Evolutionary conservation across 202 grass and related monocot species (phyloP).

Genomic region (Musa balbisiana): DNA sequence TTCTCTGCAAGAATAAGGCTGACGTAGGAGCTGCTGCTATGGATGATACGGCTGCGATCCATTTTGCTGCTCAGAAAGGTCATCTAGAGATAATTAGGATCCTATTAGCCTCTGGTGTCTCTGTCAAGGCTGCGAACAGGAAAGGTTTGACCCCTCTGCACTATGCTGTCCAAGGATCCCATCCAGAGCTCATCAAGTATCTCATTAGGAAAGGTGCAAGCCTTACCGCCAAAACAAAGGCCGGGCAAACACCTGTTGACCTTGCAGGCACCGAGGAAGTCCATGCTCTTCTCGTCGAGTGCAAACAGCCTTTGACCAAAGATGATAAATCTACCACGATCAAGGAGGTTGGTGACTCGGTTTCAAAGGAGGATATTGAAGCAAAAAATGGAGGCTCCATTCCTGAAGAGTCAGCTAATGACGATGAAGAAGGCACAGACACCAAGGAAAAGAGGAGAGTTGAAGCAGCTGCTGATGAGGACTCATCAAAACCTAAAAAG

Average conservation of each 20-base stretch:
- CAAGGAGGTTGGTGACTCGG: constrained; percentile 31
- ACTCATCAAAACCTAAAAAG: constrained; percentile 32
- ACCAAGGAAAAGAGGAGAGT: constrained; percentile 54
- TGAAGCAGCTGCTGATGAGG: constrained; percentile 21
- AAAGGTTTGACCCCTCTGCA: constrained; percentile 72
- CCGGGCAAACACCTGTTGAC: constrained; percentile 65
- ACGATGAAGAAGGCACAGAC: constrained; percentile 26
- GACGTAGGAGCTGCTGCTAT: constrained; percentile 72
- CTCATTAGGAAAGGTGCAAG: constrained; percentile 59
- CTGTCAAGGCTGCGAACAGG: constrained; percentile 74
- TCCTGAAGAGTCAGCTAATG: constrained; percentile 27
- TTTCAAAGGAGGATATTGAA: constrained; percentile 7
- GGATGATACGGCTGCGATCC: constrained; percentile 75
- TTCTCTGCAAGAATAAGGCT: constrained; percentile 89
- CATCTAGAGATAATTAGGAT: constrained; percentile 59
- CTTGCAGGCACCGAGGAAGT: constrained; percentile 66
- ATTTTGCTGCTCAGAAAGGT: constrained; percentile 97
- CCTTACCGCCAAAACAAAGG: constrained; percentile 64
- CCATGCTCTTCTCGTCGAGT: constrained; percentile 50
- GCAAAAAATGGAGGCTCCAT: constrained; percentile 9
- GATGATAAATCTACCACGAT: constrained; percentile 29
- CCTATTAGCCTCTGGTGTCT: constrained; percentile 51
- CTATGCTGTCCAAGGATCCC: constrained; percentile 76
- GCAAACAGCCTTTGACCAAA: constrained; percentile 46
- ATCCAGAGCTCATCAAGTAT: constrained; percentile 77